A percentile compares a stretch with the other conserved stretches of the same genome.
Conservation (phyloP, 345 rosid species). For the Gossypioides kirkii region DNA sequence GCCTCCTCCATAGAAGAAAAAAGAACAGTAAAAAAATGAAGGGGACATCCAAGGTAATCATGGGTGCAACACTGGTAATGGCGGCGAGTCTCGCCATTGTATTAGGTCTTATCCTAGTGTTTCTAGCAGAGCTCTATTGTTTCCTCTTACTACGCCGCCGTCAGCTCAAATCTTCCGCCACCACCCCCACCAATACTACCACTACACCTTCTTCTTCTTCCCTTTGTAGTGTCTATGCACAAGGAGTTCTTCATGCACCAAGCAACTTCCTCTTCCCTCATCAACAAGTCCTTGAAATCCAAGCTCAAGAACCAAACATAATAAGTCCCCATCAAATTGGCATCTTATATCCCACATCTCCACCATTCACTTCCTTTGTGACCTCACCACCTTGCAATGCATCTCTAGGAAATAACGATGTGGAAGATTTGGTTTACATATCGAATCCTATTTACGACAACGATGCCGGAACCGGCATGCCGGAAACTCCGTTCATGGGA, state of each 20-base stretch:
- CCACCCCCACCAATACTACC: neutral
- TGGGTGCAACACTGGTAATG: conserved; percentile 87
- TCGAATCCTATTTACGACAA: conserved; percentile 80
- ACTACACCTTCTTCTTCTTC: conserved; percentile 24
- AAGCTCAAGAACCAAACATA: conserved; percentile 18
- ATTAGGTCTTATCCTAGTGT: conserved; percentile 57
- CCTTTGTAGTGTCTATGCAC: conserved; percentile 44
- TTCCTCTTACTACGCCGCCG: conserved; percentile 59
- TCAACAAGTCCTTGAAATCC: conserved; percentile 26
- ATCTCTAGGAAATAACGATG: neutral
- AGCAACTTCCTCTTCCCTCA: conserved; percentile 46
- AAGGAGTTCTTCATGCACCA: conserved; percentile 68
- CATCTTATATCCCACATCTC: conserved; percentile 27
- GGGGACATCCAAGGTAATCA: conserved; percentile 66
- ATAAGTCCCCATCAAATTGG: conserved; percentile 33
- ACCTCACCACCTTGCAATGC: neutral
- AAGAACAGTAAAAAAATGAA: conserved; percentile 35
- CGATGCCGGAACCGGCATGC: conserved; percentile 29
- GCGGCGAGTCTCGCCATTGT: conserved; percentile 72
- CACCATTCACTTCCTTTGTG: conserved; percentile 18
- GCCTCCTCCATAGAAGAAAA: neutral
- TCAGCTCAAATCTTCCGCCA: conserved; percentile 18
- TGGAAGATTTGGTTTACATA: conserved; percentile 54
- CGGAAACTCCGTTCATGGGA: conserved; percentile 44
- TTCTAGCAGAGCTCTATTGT: conserved; percentile 83